Conservation (phyloP, 306 rosid genomes). For the Dicorynia guianensis region DNA sequence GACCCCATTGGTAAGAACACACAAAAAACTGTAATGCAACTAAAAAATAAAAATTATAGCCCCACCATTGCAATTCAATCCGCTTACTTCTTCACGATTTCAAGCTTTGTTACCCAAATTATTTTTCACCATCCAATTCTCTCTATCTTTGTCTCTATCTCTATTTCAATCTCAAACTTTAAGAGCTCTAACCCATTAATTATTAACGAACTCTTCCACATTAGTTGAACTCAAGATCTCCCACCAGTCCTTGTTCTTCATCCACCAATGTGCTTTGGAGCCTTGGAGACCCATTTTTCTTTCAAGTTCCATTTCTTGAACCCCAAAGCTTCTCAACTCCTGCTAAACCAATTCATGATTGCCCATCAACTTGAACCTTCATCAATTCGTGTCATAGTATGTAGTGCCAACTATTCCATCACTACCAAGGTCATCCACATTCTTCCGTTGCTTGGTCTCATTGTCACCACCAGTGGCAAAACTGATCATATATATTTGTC, state of each 20-base stretch:
- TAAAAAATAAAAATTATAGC: too few species aligned
- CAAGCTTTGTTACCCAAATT: too few species aligned
- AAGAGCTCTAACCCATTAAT: background rate
- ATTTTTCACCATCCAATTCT: too few species aligned
- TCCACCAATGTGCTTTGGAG: background rate
- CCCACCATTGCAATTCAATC: too few species aligned
- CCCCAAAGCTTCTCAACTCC: slow-evolving; percentile 35
- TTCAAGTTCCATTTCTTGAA: slow-evolving; percentile 33
- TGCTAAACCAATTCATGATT: slow-evolving; percentile 36
- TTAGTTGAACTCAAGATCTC: background rate
- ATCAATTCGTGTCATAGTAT: slow-evolving; percentile 30
- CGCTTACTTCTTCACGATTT: too few species aligned
- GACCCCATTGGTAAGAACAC: too few species aligned
- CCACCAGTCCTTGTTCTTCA: slow-evolving; percentile 34
- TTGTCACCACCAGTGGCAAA: slow-evolving; percentile 36
- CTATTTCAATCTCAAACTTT: too few species aligned
- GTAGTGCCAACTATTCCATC: background rate
- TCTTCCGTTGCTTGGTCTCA: slow-evolving; percentile 38
- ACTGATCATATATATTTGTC: slow-evolving; percentile 43
- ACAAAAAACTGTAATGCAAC: too few species aligned
- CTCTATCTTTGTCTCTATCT: too few species aligned
- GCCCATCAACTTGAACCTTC: background rate
- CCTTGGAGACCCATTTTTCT: background rate
- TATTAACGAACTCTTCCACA: background rate
- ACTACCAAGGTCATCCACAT: slow-evolving; percentile 16